Conservation (phyloP, 257 asterid genomes). For the Leptodermis oblonga region DNA sequence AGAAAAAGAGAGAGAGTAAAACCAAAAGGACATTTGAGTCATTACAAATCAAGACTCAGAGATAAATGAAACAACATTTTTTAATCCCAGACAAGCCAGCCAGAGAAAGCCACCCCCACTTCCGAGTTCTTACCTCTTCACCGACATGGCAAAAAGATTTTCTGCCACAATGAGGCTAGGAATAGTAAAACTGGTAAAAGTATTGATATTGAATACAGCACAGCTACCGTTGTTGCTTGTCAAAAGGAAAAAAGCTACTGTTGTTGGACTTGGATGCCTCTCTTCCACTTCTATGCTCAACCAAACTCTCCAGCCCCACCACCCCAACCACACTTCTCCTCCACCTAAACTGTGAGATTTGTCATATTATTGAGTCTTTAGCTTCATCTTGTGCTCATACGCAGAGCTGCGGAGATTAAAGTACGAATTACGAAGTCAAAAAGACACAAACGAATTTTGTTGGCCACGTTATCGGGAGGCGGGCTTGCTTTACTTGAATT, state of each 20-base stretch:
- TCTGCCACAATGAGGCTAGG: not conserved
- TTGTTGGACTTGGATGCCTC: slow-evolving; percentile 35
- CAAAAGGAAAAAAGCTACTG: too few relatives aligned
- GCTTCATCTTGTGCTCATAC: not conserved
- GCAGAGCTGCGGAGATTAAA: not conserved
- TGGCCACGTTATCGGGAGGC: not conserved
- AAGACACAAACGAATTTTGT: too few relatives aligned
- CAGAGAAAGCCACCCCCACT: not conserved
- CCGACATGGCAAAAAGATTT: slow-evolving; percentile 4
- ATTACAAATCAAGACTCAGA: not conserved
- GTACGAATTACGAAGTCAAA: not conserved
- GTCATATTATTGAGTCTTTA: not conserved
- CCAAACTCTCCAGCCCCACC: slow-evolving; percentile 42
- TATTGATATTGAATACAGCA: slow-evolving; percentile 30
- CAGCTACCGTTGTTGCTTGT: slow-evolving; percentile 18
- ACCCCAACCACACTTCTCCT: slow-evolving; percentile 34
- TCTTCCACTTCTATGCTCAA: slow-evolving; percentile 33
- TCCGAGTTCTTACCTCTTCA: too few relatives aligned
- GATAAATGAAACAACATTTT: not conserved
- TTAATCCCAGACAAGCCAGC: not conserved
- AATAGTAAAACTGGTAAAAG: not conserved
- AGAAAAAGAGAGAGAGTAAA: not conserved
- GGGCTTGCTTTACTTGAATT: not conserved
- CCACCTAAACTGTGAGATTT: slow-evolving; percentile 11
- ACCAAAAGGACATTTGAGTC: not conserved